Base-by-base conservation (phyloP, 257 asterid genomes). In the Fraxinus cuspidata region DNA sequence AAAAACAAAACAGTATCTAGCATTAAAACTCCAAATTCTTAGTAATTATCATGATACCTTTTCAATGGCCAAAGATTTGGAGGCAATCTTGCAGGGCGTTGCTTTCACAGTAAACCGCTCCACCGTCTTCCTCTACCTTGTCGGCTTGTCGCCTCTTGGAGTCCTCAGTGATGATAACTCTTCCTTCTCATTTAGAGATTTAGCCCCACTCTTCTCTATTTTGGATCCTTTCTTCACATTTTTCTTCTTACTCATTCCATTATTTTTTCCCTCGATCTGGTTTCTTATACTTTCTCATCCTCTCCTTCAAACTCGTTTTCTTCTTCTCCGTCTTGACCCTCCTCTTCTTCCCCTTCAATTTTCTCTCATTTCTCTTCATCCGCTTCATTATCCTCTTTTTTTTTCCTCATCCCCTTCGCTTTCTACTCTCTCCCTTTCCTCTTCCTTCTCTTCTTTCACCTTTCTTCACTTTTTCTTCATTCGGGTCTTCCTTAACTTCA, bases 71-170 rank as follows among this genome's bases (percentile, higher is more conserved):
- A 94, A 42, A 2, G 96, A 79, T 80, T 89, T 94, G n/a, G 81
- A 81, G 3, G 87, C 81, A 47, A 90, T 73, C 11, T 71, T 75
- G 70, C 86, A 80, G 0, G 85, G 83, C 42, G 85, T 74, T 65
- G 85, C 80, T n/a, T 71, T 80, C 81, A 82, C 93, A 63, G 89
- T 83, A 78, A 85, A 94, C 49, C 98, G 85, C 23, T 91, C 97
- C 49, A 94, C 97, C 4, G 85, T 86, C 78, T 89, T 94, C 93
- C 97, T 92, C 81, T 94, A 96, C 86, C 98, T 91, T 0, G 92
- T 85, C 3, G 98, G 97, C 85, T 97, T 86, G 38, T 86, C 90
- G n/a, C 82, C 86, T n/a, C 87, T 87, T 0, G 86, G 87, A 8
- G 89, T 84, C 73, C 72, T 86, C 2, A 91, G 90, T 9, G 91